Evolutionary conservation across 2,329 filamentous ascomycete genomes (phyloP).

Genomic region (Alternaria brassicicola): DNA sequence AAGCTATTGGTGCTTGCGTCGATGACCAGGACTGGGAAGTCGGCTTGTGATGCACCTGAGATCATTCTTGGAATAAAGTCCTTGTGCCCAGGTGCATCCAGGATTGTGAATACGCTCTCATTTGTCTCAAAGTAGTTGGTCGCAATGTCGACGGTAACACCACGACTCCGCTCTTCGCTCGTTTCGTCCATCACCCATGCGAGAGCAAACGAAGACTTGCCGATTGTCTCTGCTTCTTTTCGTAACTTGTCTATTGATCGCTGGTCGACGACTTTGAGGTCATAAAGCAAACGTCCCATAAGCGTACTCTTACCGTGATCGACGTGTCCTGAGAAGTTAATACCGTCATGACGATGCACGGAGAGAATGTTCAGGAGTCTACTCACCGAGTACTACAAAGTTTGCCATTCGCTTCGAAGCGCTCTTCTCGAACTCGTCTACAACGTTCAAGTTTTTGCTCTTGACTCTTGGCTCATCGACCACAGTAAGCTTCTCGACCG

Average conservation of each 20-base stretch:
- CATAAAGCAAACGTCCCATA: slow-evolving; percentile 91
- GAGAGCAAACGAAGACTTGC: slow-evolving; percentile 93
- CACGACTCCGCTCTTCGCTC: slow-evolving; percentile 83
- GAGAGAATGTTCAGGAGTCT: background rate
- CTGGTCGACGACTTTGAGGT: slow-evolving; percentile 86
- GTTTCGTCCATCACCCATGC: slow-evolving; percentile 97
- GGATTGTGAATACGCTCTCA: slow-evolving; percentile 84
- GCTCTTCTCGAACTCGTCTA: slow-evolving; percentile 77
- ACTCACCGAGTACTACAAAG: slow-evolving; percentile 88
- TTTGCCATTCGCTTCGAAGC: slow-evolving; percentile 81
- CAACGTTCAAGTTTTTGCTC: slow-evolving; percentile 82
- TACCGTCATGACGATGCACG: background rate
- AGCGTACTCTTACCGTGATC: slow-evolving; percentile 97
- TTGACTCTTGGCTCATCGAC: slow-evolving; percentile 60
- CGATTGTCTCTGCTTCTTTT: slow-evolving; percentile 86
- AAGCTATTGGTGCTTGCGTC: slow-evolving; percentile 91
- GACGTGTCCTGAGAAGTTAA: slow-evolving; percentile 71
- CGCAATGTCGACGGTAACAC: slow-evolving; percentile 96
- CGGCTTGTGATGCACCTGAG: slow-evolving; percentile 91
- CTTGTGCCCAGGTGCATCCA: slow-evolving; percentile 91
- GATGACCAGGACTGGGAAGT: slow-evolving; percentile 93
- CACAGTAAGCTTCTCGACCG: slow-evolving; percentile 56
- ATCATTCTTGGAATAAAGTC: slow-evolving; percentile 99
- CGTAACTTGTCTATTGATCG: slow-evolving; percentile 86
- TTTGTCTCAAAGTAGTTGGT: slow-evolving; percentile 93